Percentiles rank a stretch among this genome's conserved stretches.
These are phyloP conservation scores for Globisporangium cystogenes DNA, from an alignment of 352 stramenopile genomes.

Conservation along the genomic window DNA sequence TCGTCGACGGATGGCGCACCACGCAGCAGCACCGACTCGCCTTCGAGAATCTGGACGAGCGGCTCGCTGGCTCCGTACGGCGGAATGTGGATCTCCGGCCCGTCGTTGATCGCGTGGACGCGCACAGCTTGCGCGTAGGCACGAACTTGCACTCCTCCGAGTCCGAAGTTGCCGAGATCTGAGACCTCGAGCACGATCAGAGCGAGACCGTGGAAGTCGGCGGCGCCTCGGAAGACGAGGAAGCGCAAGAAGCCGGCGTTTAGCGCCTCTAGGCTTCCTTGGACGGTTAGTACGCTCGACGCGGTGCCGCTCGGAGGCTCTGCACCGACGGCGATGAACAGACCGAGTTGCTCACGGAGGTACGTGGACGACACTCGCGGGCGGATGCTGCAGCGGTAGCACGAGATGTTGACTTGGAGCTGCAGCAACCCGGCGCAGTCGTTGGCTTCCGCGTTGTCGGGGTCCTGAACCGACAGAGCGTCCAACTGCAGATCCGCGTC, in stretches of 20 bases:
- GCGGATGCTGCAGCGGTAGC: constrained; percentile 27
- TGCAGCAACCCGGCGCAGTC: constrained; percentile 3
- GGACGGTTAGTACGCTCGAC: constrained; percentile 10
- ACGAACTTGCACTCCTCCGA: constrained; percentile 11
- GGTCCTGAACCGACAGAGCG: constrained; percentile 18
- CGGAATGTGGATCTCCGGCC: constrained; percentile 32
- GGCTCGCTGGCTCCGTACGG: constrained; percentile 27
- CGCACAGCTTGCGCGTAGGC: constrained; percentile 31
- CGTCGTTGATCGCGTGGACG: constrained; percentile 29
- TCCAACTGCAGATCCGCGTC: constrained; percentile 23
- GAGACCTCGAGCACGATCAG: constrained; percentile 37
- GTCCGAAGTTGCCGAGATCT: constrained; percentile 34
- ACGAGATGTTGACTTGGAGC: constrained; percentile 34
- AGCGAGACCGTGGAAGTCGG: constrained; percentile 25
- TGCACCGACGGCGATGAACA: constrained; percentile 7
- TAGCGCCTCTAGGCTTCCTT: constrained; percentile 22
- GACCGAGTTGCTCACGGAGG: constrained; percentile 4
- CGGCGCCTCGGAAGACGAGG: constrained; percentile 26
- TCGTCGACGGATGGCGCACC: constrained; percentile 23
- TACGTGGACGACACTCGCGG: neutral
- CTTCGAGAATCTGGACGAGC: constrained; percentile 35
- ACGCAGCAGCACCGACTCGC: constrained; percentile 27
- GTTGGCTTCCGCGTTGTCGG: constrained; percentile 10
- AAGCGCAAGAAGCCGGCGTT: constrained; percentile 31
- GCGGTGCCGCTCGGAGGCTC: constrained; percentile 1